phyloP scores from a whole-genome alignment of 192 early-diverging fungal species.

The Pilaira anomala region DNA sequence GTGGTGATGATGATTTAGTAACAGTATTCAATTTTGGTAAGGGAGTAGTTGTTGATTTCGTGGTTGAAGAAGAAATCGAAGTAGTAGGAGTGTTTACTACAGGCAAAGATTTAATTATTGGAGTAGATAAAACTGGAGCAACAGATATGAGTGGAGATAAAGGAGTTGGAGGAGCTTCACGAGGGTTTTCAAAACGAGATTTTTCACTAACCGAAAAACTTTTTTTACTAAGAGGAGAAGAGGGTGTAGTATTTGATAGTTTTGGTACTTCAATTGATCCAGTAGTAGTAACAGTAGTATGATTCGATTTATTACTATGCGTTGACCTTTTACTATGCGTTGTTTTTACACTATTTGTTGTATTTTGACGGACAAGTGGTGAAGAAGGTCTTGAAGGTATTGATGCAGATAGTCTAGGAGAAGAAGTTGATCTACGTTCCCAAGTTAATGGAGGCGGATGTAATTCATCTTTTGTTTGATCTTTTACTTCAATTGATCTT shows the following conservation, averaged over 20 bases:
- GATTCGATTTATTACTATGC: not conserved
- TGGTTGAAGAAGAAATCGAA: too few species aligned
- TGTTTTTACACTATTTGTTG: not conserved
- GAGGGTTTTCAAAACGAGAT: slow-evolving; percentile 32
- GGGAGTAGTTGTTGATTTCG: too few species aligned
- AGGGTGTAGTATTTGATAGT: not conserved
- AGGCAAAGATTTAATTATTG: not conserved
- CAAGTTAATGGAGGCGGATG: slow-evolving; percentile 6
- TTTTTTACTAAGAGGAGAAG: slow-evolving; percentile 10
- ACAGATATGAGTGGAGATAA: slow-evolving; percentile 14
- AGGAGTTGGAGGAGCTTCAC: slow-evolving; percentile 12
- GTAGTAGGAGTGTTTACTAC: too few species aligned
- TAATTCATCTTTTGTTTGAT: slow-evolving; percentile 16
- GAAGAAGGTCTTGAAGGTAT: not conserved
- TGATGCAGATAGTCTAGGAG: slow-evolving; percentile 14
- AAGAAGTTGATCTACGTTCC: slow-evolving; percentile 25
- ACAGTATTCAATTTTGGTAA: not conserved
- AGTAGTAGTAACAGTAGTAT: not conserved
- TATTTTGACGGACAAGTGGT: not conserved
- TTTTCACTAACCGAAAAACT: slow-evolving; percentile 7
- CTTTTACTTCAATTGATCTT: slow-evolving; percentile 53
- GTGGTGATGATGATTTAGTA: not conserved
- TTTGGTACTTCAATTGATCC: slow-evolving; percentile 11
- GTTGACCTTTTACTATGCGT: not conserved
- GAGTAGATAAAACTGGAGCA: slow-evolving; percentile 18